These are phyloP conservation scores for Gigaspora rosea DNA, from an alignment of 192 early-diverging fungal genomes.

Conservation along the genomic window DNA sequence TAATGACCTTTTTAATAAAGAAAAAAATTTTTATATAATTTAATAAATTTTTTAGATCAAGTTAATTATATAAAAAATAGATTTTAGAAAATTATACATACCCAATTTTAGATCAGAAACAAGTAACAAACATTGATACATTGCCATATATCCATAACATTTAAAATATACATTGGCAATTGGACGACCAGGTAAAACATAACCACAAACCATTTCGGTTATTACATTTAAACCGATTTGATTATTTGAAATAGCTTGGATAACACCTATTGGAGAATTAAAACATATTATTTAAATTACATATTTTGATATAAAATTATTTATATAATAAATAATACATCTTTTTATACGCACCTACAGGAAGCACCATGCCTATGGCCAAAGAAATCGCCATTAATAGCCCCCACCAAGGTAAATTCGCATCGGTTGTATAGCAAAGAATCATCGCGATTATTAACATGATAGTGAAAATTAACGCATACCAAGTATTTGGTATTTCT, in stretches of 20 bases:
- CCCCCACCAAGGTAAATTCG: conserved; percentile 55
- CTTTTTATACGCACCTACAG: conserved; percentile 43
- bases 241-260: conserved; percentile 57
- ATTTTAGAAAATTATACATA: not conserved
- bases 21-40: not conserved
- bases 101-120: conserved; percentile 73
- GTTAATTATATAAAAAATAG: not conserved
- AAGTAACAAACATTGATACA: conserved; percentile 76
- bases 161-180: conserved; percentile 63
- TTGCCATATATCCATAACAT: conserved; percentile 53
- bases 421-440: conserved; percentile 35
- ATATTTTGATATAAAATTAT: not conserved
- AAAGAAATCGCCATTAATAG: conserved; percentile 45
- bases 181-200: conserved; percentile 53
- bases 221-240: conserved; percentile 57
- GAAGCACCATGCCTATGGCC: conserved; percentile 46
- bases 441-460: conserved; percentile 41
- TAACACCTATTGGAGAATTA: conserved; percentile 25
- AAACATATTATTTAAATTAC: not conserved
- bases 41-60: too few species aligned
- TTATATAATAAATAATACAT: not conserved
- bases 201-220: conserved; percentile 61
- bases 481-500: conserved; percentile 58
- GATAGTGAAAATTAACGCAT: conserved; percentile 42
- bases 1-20: conserved; percentile 36